Evolutionary conservation across 208 protist genomes (phyloP).

Genomic region (Leishmania guyanensis): DNA sequence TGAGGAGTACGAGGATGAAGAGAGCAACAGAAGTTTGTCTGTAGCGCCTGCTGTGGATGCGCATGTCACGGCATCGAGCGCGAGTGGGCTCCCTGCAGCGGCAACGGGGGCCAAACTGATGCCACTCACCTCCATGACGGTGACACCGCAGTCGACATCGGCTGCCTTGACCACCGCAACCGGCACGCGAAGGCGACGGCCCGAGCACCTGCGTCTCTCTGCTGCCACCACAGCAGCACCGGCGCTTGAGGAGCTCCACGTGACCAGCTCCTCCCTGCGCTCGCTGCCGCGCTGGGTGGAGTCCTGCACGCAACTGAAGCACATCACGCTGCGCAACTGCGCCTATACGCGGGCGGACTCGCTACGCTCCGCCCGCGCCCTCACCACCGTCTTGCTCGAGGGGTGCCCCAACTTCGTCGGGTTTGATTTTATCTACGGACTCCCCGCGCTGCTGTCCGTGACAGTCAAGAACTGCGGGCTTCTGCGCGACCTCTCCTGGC

Average conservation of each 20-base stretch:
- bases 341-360: background rate
- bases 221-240: background rate
- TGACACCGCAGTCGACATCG: background rate
- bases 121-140: background rate
- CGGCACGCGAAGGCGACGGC: background rate
- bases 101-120: background rate
- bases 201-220: conserved; percentile 2
- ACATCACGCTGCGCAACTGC: conserved; percentile 10
- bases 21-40: background rate
- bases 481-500: conserved; percentile 16
- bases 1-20: conserved; percentile 35
- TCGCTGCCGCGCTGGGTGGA: conserved; percentile 19
- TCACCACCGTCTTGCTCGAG: conserved; percentile 10
- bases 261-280: conserved; percentile 7
- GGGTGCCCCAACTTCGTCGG: conserved; percentile 4
- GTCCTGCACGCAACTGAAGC: conserved; percentile 5
- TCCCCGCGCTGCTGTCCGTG: conserved; percentile 10
- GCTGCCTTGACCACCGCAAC: background rate
- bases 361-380: background rate
- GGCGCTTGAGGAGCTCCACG: conserved; percentile 29
- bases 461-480: conserved; percentile 7
- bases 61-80: background rate
- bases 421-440: conserved; percentile 16
- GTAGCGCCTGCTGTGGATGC: background rate
- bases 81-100: background rate